Evolutionary conservation across 352 stramenopile species (phyloP), one percentile per base, ranked within the genome.

Genomic region (Hyaloperonospora arabidopsidis): DNA sequence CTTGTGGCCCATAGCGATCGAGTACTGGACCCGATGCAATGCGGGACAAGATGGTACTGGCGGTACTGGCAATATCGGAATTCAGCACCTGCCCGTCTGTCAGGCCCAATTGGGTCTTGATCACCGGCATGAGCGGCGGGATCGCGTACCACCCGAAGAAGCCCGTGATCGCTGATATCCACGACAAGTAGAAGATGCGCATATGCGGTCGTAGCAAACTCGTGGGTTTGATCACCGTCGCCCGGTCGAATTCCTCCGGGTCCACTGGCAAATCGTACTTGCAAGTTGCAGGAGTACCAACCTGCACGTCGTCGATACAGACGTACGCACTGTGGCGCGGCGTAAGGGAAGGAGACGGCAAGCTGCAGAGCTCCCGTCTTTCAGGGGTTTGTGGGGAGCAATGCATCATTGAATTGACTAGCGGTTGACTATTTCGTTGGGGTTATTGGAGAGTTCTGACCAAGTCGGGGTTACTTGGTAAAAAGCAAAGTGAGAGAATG

Each of bases 141-240:
- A 97, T 96, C 34, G 87, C 79, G 68, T 97, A 98, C 89, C 90
- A 98, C 52, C 92, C 89, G 64, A 97, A 76, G 70, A 98, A 98
- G 32, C 90, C 92, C 35, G 79, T 84, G 72, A 97, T 97, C 60
- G 91, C 95, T 39, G 74, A 88, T 19, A 97, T 71, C 89, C 89
- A 97, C 25, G 86, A 78, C 50, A 87, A 61, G 69, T 97, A 90
- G 70, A 98, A 97, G 36, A 89, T 89, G 53, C 94, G 85, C 90
- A 98, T 98, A 74, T 97, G 93, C 4, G 94, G 94, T 14, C 88
- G 74, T 54, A 70, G 55, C 63, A 96, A 82, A 47, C 67, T 95
- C 19, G 70, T 74, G 0, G 84, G 70, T 49, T 93, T 83, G 67
- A 97, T 85, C 51, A 76, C 67, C 6, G 72, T 91, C 1, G 87